These are phyloP conservation scores for Cyberlindnera euphorbiae DNA, from an alignment of 805 yeast species.

Conservation along the genomic window DNA sequence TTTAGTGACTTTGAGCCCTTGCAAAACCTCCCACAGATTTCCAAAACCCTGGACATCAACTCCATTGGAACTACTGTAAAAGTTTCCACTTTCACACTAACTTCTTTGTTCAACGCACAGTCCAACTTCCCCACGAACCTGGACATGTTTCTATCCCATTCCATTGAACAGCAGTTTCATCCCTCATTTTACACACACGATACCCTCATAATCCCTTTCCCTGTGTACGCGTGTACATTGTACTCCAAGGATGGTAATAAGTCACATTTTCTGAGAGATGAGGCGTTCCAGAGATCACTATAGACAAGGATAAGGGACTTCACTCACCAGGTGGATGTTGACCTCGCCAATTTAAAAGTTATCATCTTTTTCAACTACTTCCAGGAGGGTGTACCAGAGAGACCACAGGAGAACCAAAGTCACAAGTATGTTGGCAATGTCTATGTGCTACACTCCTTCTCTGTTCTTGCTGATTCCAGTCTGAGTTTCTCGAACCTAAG, in stretches of 20 bases:
- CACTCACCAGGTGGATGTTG: slow-evolving; percentile 13
- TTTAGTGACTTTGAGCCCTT: slow-evolving; percentile 23
- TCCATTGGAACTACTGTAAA: slow-evolving; percentile 18
- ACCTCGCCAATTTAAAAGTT: slow-evolving; percentile 16
- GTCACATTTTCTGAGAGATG: slow-evolving; percentile 18
- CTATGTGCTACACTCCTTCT: slow-evolving; percentile 18
- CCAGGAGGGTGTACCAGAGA: slow-evolving; percentile 23
- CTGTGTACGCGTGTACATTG: slow-evolving; percentile 18
- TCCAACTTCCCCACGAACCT: slow-evolving; percentile 20
- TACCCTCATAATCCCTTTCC: slow-evolving; percentile 23
- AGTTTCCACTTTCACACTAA: slow-evolving; percentile 15
- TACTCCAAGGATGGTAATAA: slow-evolving; percentile 23
- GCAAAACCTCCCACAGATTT: slow-evolving; percentile 13
- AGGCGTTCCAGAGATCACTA: slow-evolving; percentile 12
- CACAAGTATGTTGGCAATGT: slow-evolving; percentile 26
- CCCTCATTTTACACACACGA: slow-evolving; percentile 15
- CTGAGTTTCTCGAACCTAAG: slow-evolving; percentile 18
- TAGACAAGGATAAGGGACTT: slow-evolving; percentile 18
- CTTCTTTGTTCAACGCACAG: slow-evolving; percentile 15
- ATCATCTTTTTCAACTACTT: slow-evolving; percentile 18
- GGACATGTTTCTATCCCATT: slow-evolving; percentile 20
- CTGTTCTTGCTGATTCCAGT: slow-evolving; percentile 18
- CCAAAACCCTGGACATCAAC: slow-evolving; percentile 12
- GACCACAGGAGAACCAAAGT: slow-evolving; percentile 22
- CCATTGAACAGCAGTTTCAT: slow-evolving; percentile 16